Evolutionary conservation across 108 stramenopile genomes (phyloP), one percentile per base, ranked within the genome.

Genomic region (Parietichytrium sp.): DNA sequence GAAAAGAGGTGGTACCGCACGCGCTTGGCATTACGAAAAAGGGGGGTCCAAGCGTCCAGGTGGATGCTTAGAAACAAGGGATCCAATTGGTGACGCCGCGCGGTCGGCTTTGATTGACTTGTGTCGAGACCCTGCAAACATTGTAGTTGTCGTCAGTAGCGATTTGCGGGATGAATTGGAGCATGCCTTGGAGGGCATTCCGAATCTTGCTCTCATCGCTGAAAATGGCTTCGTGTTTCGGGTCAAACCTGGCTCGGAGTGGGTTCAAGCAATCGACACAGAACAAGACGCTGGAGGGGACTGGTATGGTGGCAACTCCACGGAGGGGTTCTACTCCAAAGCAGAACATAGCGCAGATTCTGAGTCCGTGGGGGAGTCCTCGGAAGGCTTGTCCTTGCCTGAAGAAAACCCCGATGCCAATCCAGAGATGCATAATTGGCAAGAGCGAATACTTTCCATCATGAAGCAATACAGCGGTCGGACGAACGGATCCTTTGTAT

Each of bases 401-500:
- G 61, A 72, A 6, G n/a, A n/a, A n/a, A n/a, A n/a, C n/a, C n/a
- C n/a, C n/a, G 61, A 20, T 15, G 18, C 25, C 45, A 23, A 72
- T 2, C 20, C 36, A 23, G 61, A 72, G 61, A 23, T 72, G 36
- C 61, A 78, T 18, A 45, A 36, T 16, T 92, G 91, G 91, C 88
- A 81, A 54, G 79, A 53, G 23, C 20, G 80, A 2, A 79, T 81
- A 4, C 51, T 54, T 31, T 30, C 79, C 12, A 80, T 89, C 77
- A 92, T 92, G 91, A 86, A 90, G 52, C 51, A 89, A 26, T 92
- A 88, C 80, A 79, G 83, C 8, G 50, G 81, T 54, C 85, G 90
- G 26, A 92, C 92, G 15, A 87, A 92, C 79, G 92, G 92, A 23
- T 88, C 89, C 2, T 92, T 89, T 85, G 82, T 92, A 4, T 90